Conservation (phyloP, 257 asterid species). For the Dorcoceras hygrometricum region DNA sequence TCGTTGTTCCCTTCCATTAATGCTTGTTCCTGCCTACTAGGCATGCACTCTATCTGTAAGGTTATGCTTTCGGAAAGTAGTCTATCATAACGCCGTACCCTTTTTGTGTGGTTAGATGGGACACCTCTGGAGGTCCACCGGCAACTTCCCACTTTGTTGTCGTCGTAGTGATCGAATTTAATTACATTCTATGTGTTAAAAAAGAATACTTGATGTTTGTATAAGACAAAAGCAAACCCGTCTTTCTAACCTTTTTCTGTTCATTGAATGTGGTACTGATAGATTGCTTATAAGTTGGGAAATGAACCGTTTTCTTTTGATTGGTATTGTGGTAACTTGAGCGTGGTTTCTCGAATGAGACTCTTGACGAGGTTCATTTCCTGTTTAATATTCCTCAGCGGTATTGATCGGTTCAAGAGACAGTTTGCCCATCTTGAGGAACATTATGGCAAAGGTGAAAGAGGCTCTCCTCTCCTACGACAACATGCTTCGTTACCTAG, state of each 20-base stretch:
- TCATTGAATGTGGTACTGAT: background rate
- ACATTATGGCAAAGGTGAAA: conserved; percentile 78
- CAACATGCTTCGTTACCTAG: conserved; percentile 91
- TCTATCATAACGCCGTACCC: background rate
- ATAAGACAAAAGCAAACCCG: background rate
- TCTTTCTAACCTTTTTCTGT: background rate
- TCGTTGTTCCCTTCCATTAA: background rate
- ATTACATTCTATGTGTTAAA: too few relatives aligned
- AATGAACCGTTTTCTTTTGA: background rate
- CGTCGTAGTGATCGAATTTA: background rate
- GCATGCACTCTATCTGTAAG: background rate
- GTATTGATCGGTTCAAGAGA: conserved; percentile 92
- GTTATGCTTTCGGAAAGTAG: background rate
- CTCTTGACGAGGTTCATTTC: conserved; percentile 19
- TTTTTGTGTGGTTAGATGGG: background rate
- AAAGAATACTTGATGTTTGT: background rate
- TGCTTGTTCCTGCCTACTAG: background rate
- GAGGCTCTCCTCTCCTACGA: conserved; percentile 66
- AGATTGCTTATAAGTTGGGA: background rate
- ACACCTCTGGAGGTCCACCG: background rate
- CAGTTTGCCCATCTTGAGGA: conserved; percentile 98
- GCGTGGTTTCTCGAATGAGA: conserved; percentile 10
- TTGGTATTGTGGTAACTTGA: background rate
- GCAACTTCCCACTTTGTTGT: background rate
- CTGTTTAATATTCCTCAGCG: conserved; percentile 43